A percentile compares a stretch with the other conserved stretches of the same genome.
Evolutionary conservation across 2,329 filamentous ascomycete genomes (phyloP).

Genomic region (Allantophomopsis cytisporea): DNA sequence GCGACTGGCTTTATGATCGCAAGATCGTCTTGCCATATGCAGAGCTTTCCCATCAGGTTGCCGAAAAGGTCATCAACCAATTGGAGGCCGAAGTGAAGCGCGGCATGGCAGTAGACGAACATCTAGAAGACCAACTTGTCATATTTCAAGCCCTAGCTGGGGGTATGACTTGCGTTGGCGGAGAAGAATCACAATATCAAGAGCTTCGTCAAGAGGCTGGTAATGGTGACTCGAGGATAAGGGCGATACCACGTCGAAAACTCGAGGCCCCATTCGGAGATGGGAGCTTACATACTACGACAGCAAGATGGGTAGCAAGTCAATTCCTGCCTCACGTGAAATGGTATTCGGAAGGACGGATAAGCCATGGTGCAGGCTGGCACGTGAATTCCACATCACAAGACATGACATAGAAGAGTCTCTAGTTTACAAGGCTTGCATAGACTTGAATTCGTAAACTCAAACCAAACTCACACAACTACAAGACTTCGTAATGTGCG

Average conservation of each 20-base stretch:
- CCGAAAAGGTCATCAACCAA: conserved; percentile 28
- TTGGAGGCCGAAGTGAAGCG: conserved; percentile 29
- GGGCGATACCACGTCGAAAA: conserved; percentile 6
- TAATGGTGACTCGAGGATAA: neutral
- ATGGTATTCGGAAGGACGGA: conserved; percentile 36
- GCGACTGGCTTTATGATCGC: conserved; percentile 30
- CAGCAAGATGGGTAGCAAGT: conserved; percentile 44
- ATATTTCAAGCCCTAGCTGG: conserved; percentile 44
- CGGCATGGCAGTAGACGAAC: conserved; percentile 36
- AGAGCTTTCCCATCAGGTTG: conserved; percentile 23
- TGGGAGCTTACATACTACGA: conserved; percentile 40
- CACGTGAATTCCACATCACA: neutral
- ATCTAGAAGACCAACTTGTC: conserved; percentile 47
- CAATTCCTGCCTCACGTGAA: conserved; percentile 32
- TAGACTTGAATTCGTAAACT: neutral
- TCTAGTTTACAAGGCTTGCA: too few species aligned
- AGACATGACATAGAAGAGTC: too few species aligned
- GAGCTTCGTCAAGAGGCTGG: too few species aligned
- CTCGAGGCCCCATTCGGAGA: conserved; percentile 37
- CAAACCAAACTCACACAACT: neutral
- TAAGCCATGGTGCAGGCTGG: conserved; percentile 32
- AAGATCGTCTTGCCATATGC: conserved; percentile 17
- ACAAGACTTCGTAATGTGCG: conserved; percentile 10
- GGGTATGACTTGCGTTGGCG: conserved; percentile 16
- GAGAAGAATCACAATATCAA: too few species aligned